phyloP scores from a whole-genome alignment of 2,329 filamentous ascomycete species.

The Dactylellina haptotyla region DNA sequence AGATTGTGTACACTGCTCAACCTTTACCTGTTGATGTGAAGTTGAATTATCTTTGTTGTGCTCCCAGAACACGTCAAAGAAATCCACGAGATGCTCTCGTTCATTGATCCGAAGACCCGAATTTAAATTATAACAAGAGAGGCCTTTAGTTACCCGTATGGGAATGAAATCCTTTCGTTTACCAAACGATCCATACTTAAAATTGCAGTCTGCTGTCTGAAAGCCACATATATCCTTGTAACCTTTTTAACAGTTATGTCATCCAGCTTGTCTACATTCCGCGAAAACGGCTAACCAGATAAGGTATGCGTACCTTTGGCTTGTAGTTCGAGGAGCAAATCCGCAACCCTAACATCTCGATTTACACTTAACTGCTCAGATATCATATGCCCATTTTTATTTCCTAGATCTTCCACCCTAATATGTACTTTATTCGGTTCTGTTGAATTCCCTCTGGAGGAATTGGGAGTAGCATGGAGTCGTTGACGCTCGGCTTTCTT shows the following conservation, averaged over 20 bases:
- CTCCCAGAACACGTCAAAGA: not conserved
- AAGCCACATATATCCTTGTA: slow-evolving; percentile 21
- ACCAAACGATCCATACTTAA: not conserved
- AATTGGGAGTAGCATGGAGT: not conserved
- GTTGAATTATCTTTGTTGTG: too few species aligned
- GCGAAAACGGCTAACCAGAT: too few species aligned
- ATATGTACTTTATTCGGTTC: slow-evolving; percentile 12
- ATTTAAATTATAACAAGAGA: not conserved
- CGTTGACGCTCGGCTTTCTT: not conserved
- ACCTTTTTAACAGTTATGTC: too few species aligned
- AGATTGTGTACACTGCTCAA: not conserved
- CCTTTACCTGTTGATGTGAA: not conserved
- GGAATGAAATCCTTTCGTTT: not conserved
- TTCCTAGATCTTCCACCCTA: not conserved
- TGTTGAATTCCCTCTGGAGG: too few species aligned
- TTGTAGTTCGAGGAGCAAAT: not conserved
- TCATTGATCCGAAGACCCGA: slow-evolving; percentile 7
- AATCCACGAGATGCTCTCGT: slow-evolving; percentile 19
- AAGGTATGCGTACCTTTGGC: slow-evolving; percentile 1
- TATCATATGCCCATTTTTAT: not conserved
- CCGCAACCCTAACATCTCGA: not conserved
- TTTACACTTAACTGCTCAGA: slow-evolving; percentile 4
- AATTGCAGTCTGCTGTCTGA: not conserved
- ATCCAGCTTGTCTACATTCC: too few species aligned
- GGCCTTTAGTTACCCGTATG: not conserved